These are phyloP conservation scores for Calcarisporium arbuscula DNA, from an alignment of 2,329 filamentous ascomycete genomes.

Conservation along the genomic window DNA sequence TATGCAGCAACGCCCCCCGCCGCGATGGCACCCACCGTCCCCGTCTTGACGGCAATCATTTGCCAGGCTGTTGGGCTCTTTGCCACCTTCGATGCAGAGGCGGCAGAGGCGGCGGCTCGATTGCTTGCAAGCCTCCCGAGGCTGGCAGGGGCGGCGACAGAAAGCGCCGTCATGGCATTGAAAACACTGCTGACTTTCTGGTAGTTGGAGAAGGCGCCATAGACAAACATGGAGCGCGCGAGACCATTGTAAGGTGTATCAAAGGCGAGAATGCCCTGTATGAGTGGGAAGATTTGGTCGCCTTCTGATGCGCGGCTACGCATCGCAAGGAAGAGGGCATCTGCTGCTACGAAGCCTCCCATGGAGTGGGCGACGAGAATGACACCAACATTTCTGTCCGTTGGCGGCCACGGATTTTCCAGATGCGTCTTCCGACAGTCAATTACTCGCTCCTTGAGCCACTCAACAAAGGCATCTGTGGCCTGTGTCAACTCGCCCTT, in stretches of 20 bases:
- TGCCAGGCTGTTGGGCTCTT: slow-evolving; percentile 54
- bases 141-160: slow-evolving; percentile 39
- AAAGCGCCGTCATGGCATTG: slow-evolving; percentile 50
- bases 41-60: slow-evolving; percentile 69
- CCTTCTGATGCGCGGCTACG: no score
- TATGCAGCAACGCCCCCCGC: slow-evolving; percentile 79
- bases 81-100: slow-evolving; percentile 14
- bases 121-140: slow-evolving; percentile 32
- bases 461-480: slow-evolving; percentile 38
- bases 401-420: slow-evolving; percentile 67
- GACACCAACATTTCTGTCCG: slow-evolving; percentile 73
- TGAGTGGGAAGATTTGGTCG: slow-evolving; percentile 65
- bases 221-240: slow-evolving; percentile 53
- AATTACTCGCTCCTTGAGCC: no score
- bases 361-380: slow-evolving; percentile 79
- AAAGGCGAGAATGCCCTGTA: slow-evolving; percentile 74
- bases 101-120: slow-evolving; percentile 15
- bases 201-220: slow-evolving; percentile 54
- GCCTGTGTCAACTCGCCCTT: slow-evolving; percentile 56
- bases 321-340: no score
- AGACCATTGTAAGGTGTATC: slow-evolving; percentile 77
- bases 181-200: slow-evolving; percentile 50
- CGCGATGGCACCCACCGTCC: slow-evolving; percentile 73
- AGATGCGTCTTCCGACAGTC: slow-evolving; percentile 14
- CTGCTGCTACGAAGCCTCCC: no score